Evolutionary conservation across 2,329 filamentous ascomycete genomes (phyloP).

Genomic region (Neofusicoccum laricinum): DNA sequence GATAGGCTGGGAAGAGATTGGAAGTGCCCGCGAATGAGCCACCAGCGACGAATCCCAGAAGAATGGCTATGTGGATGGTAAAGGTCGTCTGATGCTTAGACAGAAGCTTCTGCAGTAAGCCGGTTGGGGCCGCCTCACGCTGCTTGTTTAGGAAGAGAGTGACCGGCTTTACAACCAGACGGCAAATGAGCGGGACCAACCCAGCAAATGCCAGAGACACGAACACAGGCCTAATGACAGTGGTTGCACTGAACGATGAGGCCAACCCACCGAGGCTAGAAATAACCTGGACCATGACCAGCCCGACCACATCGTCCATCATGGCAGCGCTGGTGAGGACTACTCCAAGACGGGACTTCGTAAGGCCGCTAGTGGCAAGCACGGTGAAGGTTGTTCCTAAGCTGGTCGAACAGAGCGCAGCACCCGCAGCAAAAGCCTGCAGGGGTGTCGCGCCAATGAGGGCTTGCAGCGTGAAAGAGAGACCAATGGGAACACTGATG

Average conservation of each 20-base stretch:
- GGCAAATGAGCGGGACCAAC: constrained; percentile 47
- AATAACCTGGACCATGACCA: constrained; percentile 76
- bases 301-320: constrained; percentile 75
- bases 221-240: constrained; percentile 50
- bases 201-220: constrained; percentile 55
- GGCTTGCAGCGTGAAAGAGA: constrained; percentile 60
- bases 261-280: constrained; percentile 56
- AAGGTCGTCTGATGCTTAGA: constrained; percentile 38
- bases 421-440: constrained; percentile 70
- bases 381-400: constrained; percentile 69
- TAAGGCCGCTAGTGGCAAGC: constrained; percentile 58
- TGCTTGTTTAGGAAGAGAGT: constrained; percentile 35
- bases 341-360: constrained; percentile 54
- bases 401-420: constrained; percentile 70
- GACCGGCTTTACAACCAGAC: constrained; percentile 43
- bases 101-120: constrained; percentile 27
- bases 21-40: constrained; percentile 62
- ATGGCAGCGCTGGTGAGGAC: constrained; percentile 72
- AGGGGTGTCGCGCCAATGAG: constrained; percentile 52
- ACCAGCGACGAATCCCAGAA: constrained; percentile 50
- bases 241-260: constrained; percentile 36
- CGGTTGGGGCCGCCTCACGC: constrained; percentile 24
- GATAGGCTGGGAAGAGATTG: constrained; percentile 60
- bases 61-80: constrained; percentile 46
- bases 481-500: constrained; percentile 59